Percentiles rank a stretch among this genome's conserved stretches.
Conservation (phyloP, 2,329 filamentous ascomycete genomes). For the Neofusicoccum parvum region DNA sequence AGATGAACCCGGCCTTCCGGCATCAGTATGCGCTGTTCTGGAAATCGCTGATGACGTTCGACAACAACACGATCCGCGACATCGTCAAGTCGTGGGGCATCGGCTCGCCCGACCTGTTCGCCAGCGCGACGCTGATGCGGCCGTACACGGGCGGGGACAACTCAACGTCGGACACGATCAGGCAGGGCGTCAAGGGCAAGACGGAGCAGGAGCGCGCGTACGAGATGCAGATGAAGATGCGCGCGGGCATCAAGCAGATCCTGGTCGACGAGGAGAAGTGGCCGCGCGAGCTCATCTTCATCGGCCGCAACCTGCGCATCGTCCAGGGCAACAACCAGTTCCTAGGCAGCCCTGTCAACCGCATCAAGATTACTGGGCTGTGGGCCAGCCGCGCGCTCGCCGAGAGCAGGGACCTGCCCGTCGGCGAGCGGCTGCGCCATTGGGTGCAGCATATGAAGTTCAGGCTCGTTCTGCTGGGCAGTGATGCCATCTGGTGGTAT, state of each 20-base stretch:
- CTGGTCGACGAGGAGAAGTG: constrained; percentile 84
- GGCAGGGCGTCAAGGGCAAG: constrained; percentile 54
- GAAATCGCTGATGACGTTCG: constrained; percentile 91
- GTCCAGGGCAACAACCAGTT: constrained; percentile 93
- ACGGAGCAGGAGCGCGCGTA: constrained; percentile 65
- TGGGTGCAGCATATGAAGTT: constrained; percentile 82
- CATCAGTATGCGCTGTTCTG: constrained; percentile 83
- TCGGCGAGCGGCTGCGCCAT: constrained; percentile 65
- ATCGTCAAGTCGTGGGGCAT: constrained; percentile 85
- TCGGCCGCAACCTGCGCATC: constrained; percentile 88
- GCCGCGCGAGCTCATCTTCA: constrained; percentile 89
- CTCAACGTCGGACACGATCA: constrained; percentile 63
- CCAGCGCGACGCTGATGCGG: constrained; percentile 82
- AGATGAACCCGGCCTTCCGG: constrained; percentile 81
- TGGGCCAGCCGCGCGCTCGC: constrained; percentile 88
- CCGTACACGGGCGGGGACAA: constrained; percentile 86
- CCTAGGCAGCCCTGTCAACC: constrained; percentile 83
- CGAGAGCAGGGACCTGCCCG: constrained; percentile 67
- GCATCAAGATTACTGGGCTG: constrained; percentile 88
- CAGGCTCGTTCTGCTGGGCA: constrained; percentile 70
- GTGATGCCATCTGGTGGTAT: constrained; percentile 82
- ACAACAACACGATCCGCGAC: constrained; percentile 75
- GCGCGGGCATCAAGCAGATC: constrained; percentile 74
- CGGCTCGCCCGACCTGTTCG: constrained; percentile 86
- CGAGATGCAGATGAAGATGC: constrained; percentile 76